Conservation (phyloP, 805 yeast species). For the Naumovozyma baii region DNA sequence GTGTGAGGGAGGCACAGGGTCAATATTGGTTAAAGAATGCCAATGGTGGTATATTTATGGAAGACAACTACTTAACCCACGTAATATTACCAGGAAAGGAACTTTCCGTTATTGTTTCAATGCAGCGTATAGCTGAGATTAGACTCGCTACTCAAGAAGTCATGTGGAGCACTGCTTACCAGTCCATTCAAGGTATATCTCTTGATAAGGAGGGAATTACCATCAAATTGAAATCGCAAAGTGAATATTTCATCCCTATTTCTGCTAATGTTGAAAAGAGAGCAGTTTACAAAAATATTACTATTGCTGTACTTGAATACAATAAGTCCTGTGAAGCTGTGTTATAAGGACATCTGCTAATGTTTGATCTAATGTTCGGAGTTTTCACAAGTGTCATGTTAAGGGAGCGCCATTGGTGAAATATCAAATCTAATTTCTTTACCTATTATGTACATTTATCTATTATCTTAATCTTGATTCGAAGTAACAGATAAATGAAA, state of each 20-base stretch:
- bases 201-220: constrained; percentile 73
- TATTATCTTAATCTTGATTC: too few relatives aligned
- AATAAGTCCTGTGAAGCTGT: constrained; percentile 58
- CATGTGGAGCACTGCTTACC: constrained; percentile 65
- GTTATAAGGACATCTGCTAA: constrained; percentile 12
- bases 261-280: constrained; percentile 54
- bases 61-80: constrained; percentile 78
- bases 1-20: constrained; percentile 82
- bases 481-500: too few relatives aligned
- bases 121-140: constrained; percentile 57
- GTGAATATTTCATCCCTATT: constrained; percentile 74
- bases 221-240: constrained; percentile 47
- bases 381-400: background rate
- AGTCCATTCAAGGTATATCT: constrained; percentile 57
- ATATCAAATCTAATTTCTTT: too few relatives aligned
- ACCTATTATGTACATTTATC: too few relatives aligned
- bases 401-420: background rate
- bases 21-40: constrained; percentile 82
- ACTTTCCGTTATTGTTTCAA: constrained; percentile 65
- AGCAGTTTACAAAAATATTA: constrained; percentile 62
- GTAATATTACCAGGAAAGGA: constrained; percentile 74
- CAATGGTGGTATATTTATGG: constrained; percentile 66
- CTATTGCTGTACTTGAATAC: constrained; percentile 70
- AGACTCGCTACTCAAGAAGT: constrained; percentile 49
- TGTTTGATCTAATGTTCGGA: background rate